These are phyloP conservation scores for Aspergillus thermomutatus DNA, from an alignment of 2,329 filamentous ascomycete species.

Conservation along the genomic window DNA sequence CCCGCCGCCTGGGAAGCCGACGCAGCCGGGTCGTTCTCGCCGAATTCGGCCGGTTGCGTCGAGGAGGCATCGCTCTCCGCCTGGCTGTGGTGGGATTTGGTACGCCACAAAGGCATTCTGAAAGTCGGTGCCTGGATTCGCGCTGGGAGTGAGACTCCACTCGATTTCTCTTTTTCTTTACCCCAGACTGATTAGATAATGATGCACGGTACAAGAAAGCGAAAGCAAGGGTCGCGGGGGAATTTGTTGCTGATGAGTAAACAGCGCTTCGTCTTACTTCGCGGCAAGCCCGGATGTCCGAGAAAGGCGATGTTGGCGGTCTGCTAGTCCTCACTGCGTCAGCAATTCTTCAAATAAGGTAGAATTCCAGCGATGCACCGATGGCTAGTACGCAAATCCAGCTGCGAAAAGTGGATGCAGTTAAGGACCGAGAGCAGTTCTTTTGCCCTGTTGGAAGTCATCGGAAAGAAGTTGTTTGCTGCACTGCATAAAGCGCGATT, in stretches of 20 bases:
- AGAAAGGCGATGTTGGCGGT: neutral
- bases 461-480: neutral
- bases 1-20: constrained; percentile 35
- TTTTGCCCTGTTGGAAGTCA: neutral
- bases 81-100: constrained; percentile 29
- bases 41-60: constrained; percentile 20
- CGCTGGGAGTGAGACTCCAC: neutral
- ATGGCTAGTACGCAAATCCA: neutral
- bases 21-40: constrained; percentile 34
- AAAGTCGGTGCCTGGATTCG: neutral
- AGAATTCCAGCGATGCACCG: neutral
- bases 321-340: neutral
- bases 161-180: neutral
- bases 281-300: neutral
- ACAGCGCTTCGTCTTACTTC: neutral
- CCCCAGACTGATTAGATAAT: neutral
- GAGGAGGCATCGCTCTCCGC: constrained; percentile 23
- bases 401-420: neutral
- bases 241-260: neutral
- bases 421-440: neutral
- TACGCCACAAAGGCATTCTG: constrained; percentile 28
- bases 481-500: neutral
- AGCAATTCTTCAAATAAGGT: neutral
- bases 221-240: neutral
- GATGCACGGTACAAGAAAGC: neutral